Percentiles rank a stretch among this genome's conserved stretches.
phyloP scores from a whole-genome alignment of 306 rosid species.

The Castanospermum australe region DNA sequence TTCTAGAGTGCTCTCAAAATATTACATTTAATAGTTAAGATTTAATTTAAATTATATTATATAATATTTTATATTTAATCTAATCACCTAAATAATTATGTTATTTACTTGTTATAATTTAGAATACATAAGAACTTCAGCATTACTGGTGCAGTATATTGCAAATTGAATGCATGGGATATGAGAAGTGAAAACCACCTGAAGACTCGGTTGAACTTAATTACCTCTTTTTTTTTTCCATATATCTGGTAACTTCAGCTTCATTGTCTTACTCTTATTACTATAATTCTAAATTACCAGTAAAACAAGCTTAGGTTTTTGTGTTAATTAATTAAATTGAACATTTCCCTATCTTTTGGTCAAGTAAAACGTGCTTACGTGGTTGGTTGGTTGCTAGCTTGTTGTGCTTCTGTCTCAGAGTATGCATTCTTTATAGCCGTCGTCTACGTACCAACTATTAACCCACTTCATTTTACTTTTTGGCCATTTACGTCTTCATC shows the following conservation, averaged over 20 bases:
- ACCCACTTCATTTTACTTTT: too few species aligned
- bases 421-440: not conserved
- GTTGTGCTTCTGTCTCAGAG: not conserved
- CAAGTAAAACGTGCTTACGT: too few species aligned
- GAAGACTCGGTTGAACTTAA: not conserved
- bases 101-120: too few species aligned
- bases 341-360: not conserved
- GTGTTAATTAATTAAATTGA: not conserved
- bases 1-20: too few species aligned
- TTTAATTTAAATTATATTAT: too few species aligned
- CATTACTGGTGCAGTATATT: not conserved
- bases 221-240: not conserved
- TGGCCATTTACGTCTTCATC: not conserved
- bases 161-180: not conserved
- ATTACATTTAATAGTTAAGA: too few species aligned
- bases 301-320: not conserved
- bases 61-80: too few species aligned
- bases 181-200: not conserved
- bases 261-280: not conserved
- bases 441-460: too few species aligned
- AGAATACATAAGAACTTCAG: too few species aligned
- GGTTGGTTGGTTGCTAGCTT: too few species aligned
- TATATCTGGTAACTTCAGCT: not conserved
- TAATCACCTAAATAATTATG: too few species aligned
- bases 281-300: not conserved